A percentile compares a stretch with the other conserved stretches of the same genome.
Conservation (phyloP, 2,329 filamentous ascomycete genomes). For the Balansia obtecta region DNA sequence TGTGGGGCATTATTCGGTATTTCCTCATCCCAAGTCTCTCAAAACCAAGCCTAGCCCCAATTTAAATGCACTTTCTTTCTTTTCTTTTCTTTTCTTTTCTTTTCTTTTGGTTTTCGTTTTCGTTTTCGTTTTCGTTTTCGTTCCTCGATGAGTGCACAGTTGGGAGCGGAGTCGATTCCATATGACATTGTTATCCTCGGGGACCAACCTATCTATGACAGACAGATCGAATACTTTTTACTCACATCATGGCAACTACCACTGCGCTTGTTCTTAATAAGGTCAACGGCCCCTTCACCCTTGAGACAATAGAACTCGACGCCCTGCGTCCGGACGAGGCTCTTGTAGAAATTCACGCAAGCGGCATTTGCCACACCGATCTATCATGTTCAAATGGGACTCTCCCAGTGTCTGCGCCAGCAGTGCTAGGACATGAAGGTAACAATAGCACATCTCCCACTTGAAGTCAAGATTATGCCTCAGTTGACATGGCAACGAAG, state of each 20-base stretch:
- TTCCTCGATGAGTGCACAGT: too few relatives aligned
- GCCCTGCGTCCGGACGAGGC: neutral
- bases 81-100: too few relatives aligned
- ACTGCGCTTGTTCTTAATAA: neutral
- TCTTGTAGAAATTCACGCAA: slow-evolving; percentile 1
- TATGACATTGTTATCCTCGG: too few relatives aligned
- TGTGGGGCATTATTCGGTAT: too few relatives aligned
- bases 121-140: too few relatives aligned
- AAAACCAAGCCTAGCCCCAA: too few relatives aligned
- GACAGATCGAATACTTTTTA: neutral
- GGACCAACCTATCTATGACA: too few relatives aligned
- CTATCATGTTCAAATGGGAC: neutral
- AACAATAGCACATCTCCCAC: neutral
- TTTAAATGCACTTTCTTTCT: too few relatives aligned
- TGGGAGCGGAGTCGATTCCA: too few relatives aligned
- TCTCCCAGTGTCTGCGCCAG: neutral
- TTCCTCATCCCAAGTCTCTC: too few relatives aligned
- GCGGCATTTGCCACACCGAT: slow-evolving; percentile 3
- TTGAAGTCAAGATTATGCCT: neutral
- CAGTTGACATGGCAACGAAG: neutral
- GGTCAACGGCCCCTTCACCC: neutral
- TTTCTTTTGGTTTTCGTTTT: too few relatives aligned
- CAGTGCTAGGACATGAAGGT: slow-evolving; percentile 2
- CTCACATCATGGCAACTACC: neutral
- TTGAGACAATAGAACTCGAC: neutral